Evolutionary conservation across 2,329 filamentous ascomycete genomes (phyloP).

Genomic region (Myriosclerotinia curreyana): DNA sequence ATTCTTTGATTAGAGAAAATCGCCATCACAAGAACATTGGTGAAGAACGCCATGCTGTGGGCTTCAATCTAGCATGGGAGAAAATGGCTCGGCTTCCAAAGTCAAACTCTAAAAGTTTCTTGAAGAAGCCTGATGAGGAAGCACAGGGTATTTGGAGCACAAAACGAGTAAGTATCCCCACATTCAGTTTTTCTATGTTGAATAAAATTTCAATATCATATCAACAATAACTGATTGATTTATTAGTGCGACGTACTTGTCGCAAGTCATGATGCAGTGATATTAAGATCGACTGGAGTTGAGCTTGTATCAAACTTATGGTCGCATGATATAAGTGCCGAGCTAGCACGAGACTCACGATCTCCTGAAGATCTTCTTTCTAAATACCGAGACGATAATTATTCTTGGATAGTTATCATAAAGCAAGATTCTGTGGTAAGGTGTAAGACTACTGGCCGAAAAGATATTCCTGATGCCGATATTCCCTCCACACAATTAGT

Average conservation of each 20-base stretch:
- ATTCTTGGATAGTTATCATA: conserved; percentile 86
- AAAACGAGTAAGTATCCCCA: conserved; percentile 56
- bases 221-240: not conserved
- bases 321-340: conserved; percentile 79
- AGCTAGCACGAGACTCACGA: conserved; percentile 76
- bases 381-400: conserved; percentile 71
- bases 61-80: conserved; percentile 89
- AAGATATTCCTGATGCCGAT: conserved; percentile 72
- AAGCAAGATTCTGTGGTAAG: conserved; percentile 76
- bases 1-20: conserved; percentile 81
- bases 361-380: conserved; percentile 77
- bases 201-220: not conserved
- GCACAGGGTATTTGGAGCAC: conserved; percentile 56
- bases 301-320: conserved; percentile 77
- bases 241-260: conserved; percentile 80
- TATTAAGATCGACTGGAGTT: conserved; percentile 72
- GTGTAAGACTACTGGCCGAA: conserved; percentile 72
- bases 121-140: conserved; percentile 70
- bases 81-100: conserved; percentile 55
- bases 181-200: conserved; percentile 20
- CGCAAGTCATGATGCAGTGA: conserved; percentile 76
- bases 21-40: conserved; percentile 64
- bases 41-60: conserved; percentile 76
- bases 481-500: conserved; percentile 70
- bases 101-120: conserved; percentile 52